A percentile compares a stretch with the other conserved stretches of the same genome.
Conservation (phyloP, 2,329 filamentous ascomycete genomes). For the Ophiostoma perfectum region DNA sequence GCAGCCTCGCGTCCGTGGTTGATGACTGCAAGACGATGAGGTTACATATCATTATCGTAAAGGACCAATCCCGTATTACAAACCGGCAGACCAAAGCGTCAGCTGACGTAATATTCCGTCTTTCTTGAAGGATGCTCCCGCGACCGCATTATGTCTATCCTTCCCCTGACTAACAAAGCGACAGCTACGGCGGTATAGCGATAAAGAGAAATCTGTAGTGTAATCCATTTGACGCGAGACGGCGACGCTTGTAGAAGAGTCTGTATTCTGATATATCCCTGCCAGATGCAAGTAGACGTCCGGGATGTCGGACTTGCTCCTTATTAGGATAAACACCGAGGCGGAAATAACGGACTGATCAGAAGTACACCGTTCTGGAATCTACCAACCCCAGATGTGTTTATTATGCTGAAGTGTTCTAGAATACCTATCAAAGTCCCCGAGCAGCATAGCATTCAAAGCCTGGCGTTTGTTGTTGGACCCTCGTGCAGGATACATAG, state of each 20-base stretch:
- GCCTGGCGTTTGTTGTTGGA: too few relatives aligned
- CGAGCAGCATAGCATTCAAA: too few relatives aligned
- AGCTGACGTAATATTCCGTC: neutral
- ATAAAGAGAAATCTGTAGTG: too few relatives aligned
- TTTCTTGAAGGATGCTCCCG: neutral
- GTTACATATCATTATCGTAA: neutral
- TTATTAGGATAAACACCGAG: neutral
- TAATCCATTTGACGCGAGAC: neutral
- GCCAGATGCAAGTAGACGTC: neutral
- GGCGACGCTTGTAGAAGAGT: neutral
- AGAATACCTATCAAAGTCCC: too few relatives aligned
- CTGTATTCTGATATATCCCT: neutral
- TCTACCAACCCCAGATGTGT: neutral
- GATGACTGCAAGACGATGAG: neutral
- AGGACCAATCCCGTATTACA: conserved; percentile 8
- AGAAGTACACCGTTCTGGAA: neutral
- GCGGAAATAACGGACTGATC: neutral
- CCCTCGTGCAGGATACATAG: too few relatives aligned
- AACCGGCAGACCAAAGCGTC: neutral
- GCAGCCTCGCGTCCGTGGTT: neutral
- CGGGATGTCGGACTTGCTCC: neutral
- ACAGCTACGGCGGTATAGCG: neutral
- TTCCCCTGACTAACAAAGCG: conserved; percentile 3
- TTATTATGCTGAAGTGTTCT: too few relatives aligned
- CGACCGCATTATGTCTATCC: neutral